These are phyloP conservation scores for Sporothrix sp. DNA, from an alignment of 2,329 filamentous ascomycete species.

Conservation along the genomic window DNA sequence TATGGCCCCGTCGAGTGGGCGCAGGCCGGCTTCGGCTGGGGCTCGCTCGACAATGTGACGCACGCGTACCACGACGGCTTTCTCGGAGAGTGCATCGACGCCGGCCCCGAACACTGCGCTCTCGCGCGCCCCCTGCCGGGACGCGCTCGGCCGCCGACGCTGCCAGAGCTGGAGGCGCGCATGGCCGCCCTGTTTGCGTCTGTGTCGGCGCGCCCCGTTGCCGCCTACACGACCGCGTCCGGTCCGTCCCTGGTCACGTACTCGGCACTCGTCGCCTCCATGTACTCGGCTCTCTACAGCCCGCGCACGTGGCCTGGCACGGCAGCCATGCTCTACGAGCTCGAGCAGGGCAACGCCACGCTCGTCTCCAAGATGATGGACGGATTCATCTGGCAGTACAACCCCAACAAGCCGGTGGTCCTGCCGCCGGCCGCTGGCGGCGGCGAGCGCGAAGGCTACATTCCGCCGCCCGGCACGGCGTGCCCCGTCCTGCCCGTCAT, in stretches of 20 bases:
- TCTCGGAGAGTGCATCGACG: conserved; percentile 39
- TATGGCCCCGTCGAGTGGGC: conserved; percentile 37
- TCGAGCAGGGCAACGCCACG: conserved; percentile 36
- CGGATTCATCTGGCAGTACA: conserved; percentile 29
- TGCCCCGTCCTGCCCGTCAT: neutral
- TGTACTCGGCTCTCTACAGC: conserved; percentile 36
- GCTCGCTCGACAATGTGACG: conserved; percentile 39
- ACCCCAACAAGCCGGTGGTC: conserved; percentile 23
- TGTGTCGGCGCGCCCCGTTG: conserved; percentile 29
- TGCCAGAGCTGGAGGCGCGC: conserved; percentile 29
- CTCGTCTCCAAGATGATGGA: conserved; percentile 33
- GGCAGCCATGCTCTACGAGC: conserved; percentile 33
- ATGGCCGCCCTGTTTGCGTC: conserved; percentile 31
- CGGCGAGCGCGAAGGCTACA: neutral
- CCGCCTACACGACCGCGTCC: conserved; percentile 28
- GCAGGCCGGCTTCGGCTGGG: conserved; percentile 38
- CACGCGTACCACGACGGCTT: conserved; percentile 42
- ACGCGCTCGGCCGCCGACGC: conserved; percentile 19
- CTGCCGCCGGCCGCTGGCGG: neutral
- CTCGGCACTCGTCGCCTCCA: conserved; percentile 29
- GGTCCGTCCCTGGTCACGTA: conserved; percentile 39
- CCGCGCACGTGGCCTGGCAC: conserved; percentile 33
- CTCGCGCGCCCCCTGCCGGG: conserved; percentile 27
- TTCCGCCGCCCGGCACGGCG: neutral
- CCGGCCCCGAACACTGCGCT: conserved; percentile 36